Evolutionary conservation across 371 early-diverging fungal species (phyloP).

Genomic region (Mortierella sp.): DNA sequence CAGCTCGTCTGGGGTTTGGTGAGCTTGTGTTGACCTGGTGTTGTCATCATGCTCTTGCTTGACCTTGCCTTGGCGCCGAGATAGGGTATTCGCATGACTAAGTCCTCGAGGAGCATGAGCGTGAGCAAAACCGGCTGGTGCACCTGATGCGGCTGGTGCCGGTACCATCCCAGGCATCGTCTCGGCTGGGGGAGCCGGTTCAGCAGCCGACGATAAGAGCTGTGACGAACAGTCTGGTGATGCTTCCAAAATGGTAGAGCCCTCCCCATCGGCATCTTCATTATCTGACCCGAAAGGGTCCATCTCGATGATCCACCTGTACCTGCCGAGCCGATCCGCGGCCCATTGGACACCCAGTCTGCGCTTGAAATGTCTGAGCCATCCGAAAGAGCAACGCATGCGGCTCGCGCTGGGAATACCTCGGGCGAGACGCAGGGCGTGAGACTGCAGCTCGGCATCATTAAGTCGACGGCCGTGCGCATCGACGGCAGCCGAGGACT

Average conservation of each 20-base stretch:
- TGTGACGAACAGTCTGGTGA: slow-evolving; percentile 2
- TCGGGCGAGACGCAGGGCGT: slow-evolving; percentile 41
- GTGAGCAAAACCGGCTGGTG: slow-evolving; percentile 12
- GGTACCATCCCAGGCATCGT: too few species aligned
- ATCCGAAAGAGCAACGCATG: slow-evolving; percentile 49
- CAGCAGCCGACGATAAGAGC: background rate
- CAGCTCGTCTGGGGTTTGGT: slow-evolving; percentile 1
- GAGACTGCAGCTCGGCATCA: slow-evolving; percentile 46
- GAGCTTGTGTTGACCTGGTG: background rate
- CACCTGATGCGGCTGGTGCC: background rate
- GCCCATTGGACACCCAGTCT: slow-evolving; percentile 48
- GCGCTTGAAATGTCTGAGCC: slow-evolving; percentile 50
- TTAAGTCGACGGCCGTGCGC: slow-evolving; percentile 49
- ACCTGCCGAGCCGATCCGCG: slow-evolving; percentile 39
- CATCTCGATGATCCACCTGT: slow-evolving; percentile 40
- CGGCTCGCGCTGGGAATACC: slow-evolving; percentile 35
- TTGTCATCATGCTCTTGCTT: slow-evolving; percentile 13
- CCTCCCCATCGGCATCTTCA: background rate
- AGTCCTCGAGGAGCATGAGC: slow-evolving; percentile 1
- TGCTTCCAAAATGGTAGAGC: background rate
- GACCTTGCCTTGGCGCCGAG: slow-evolving; percentile 12
- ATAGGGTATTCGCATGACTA: slow-evolving; percentile 9
- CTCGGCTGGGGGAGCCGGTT: slow-evolving; percentile 1
- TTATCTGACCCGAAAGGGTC: slow-evolving; percentile 11
- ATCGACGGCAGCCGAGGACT: slow-evolving; percentile 33